Evolutionary conservation across 1,139 yeast species (phyloP).

Genomic region (Zygotorulaspora mrakii): DNA sequence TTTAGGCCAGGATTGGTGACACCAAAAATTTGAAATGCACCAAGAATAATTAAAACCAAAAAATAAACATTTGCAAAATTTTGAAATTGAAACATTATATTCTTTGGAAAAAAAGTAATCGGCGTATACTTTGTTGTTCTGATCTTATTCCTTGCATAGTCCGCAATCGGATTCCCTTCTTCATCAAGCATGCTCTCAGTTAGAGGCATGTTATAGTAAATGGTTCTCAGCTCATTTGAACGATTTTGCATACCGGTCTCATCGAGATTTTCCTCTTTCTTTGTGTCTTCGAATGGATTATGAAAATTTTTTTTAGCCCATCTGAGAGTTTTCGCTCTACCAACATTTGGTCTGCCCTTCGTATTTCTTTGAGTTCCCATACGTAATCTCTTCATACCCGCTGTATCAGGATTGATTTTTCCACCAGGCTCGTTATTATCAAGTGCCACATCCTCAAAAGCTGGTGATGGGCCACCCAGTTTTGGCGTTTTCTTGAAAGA

Average conservation of each 20-base stretch:
- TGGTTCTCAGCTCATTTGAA: slow-evolving; percentile 43
- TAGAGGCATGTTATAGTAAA: slow-evolving; percentile 65
- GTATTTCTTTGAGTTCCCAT: slow-evolving; percentile 89
- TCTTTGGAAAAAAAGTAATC: slow-evolving; percentile 80
- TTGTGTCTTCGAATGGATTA: slow-evolving; percentile 34
- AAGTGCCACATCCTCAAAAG: slow-evolving; percentile 26
- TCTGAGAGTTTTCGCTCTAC: slow-evolving; percentile 41
- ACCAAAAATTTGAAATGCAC: slow-evolving; percentile 87
- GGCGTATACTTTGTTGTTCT: slow-evolving; percentile 97
- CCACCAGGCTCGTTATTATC: slow-evolving; percentile 26
- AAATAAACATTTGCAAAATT: slow-evolving; percentile 90
- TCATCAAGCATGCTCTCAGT: slow-evolving; percentile 62
- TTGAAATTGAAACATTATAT: slow-evolving; percentile 70
- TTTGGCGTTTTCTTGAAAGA: slow-evolving; percentile 33
- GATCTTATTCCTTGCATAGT: slow-evolving; percentile 82
- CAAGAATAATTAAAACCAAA: slow-evolving; percentile 73
- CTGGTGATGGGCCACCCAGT: slow-evolving; percentile 19
- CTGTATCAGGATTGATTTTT: too few relatives aligned
- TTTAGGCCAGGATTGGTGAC: slow-evolving; percentile 85
- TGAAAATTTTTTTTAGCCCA: slow-evolving; percentile 38
- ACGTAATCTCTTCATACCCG: slow-evolving; percentile 63
- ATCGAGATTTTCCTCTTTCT: slow-evolving; percentile 26
- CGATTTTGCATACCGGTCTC: slow-evolving; percentile 31
- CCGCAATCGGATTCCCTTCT: slow-evolving; percentile 54
- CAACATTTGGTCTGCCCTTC: slow-evolving; percentile 59